Conservation (phyloP, 768 basidiomycete genomes). For the Serendipita sp. region DNA sequence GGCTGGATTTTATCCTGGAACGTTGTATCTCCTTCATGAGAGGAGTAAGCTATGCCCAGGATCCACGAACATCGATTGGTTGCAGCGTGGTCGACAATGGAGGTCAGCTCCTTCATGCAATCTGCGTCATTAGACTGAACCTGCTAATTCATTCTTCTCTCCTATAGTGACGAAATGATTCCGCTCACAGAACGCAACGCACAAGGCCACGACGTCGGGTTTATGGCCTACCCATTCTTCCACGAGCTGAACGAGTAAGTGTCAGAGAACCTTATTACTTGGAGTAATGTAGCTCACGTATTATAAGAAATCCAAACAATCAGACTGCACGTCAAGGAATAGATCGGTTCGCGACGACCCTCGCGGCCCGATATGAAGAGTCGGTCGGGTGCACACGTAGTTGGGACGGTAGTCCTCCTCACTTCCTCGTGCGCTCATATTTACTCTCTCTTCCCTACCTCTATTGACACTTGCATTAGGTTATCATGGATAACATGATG, state of each 20-base stretch:
- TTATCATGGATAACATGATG: conserved; percentile 73
- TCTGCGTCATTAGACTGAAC: not conserved
- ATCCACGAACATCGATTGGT: conserved; percentile 27
- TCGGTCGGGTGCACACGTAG: conserved; percentile 53
- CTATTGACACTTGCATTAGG: conserved; percentile 19
- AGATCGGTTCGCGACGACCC: conserved; percentile 36
- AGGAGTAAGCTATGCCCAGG: conserved; percentile 6
- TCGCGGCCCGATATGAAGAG: conserved; percentile 41
- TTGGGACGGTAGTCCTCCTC: conserved; percentile 46
- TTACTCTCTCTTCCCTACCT: not conserved
- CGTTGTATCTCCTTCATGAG: conserved; percentile 9
- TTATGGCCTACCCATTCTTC: conserved; percentile 51
- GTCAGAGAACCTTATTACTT: not conserved
- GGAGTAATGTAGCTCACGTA: no score
- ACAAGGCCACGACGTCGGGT: conserved; percentile 35
- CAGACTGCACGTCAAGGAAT: conserved; percentile 37
- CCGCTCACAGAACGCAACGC: conserved; percentile 30
- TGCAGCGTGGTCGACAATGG: conserved; percentile 33
- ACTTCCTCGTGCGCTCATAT: conserved; percentile 31
- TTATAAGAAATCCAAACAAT: conserved; percentile 36
- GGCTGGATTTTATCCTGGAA: conserved; percentile 12
- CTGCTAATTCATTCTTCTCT: not conserved
- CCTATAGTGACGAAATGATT: conserved; percentile 29
- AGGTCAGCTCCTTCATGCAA: not conserved
- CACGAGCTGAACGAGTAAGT: conserved; percentile 44